Evolutionary conservation across 2,329 filamentous ascomycete species (phyloP).

Genomic region (Dactylellina cionopaga): DNA sequence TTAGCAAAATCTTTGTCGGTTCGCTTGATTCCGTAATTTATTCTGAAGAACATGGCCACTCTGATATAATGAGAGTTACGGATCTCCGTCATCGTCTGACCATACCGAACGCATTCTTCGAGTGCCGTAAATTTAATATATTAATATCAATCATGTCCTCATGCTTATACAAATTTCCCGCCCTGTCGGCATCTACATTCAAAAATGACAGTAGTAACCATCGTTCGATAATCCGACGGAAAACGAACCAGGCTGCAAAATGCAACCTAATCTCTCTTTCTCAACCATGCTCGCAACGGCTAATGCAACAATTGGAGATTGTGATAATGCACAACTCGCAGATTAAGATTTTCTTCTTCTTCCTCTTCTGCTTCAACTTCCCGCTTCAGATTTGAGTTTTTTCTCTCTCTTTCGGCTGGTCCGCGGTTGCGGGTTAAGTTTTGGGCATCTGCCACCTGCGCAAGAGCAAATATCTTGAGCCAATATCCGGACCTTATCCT

Average conservation of each 20-base stretch:
- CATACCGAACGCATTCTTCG: no score
- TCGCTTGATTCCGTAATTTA: no score
- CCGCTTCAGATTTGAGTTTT: conserved; percentile 14
- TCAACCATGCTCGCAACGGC: background rate
- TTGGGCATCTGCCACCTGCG: conserved; percentile 27
- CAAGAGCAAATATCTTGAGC: conserved; percentile 13
- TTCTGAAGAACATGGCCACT: no score
- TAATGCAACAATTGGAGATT: background rate
- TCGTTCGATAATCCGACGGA: no score
- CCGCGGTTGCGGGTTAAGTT: background rate
- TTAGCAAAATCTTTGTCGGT: no score
- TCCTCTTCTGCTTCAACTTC: background rate
- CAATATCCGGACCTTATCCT: conserved; percentile 15
- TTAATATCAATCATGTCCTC: no score
- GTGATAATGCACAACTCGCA: conserved; percentile 10
- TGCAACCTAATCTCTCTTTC: background rate
- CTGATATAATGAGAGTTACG: no score
- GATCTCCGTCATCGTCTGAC: no score
- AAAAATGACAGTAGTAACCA: no score
- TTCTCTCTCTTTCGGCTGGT: conserved; percentile 30
- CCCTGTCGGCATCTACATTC: no score
- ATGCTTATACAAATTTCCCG: no score
- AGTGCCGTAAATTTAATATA: no score
- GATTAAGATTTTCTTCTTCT: background rate
- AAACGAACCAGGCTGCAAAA: background rate